phyloP scores from a whole-genome alignment of 2,329 filamentous ascomycete species.

The Colletotrichum euphorbiae region DNA sequence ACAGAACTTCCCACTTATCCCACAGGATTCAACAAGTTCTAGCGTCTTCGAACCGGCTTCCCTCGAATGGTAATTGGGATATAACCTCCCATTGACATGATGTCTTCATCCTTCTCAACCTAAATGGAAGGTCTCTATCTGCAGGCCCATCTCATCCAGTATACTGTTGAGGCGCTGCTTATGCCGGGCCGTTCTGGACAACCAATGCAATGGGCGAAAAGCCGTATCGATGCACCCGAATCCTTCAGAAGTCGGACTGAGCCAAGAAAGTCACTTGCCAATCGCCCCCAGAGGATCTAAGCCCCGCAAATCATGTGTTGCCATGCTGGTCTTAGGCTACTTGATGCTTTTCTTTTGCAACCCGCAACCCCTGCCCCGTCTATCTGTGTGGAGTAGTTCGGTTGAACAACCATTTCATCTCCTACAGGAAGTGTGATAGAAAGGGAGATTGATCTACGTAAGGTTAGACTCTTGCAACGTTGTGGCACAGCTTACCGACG shows the following conservation, averaged over 20 bases:
- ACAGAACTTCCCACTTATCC: no score
- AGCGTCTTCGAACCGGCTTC: neutral
- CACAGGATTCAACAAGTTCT: neutral
- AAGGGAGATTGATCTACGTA: neutral
- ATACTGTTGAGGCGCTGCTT: neutral
- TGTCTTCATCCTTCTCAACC: constrained; percentile 4
- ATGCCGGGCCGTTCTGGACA: neutral
- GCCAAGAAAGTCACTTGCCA: neutral
- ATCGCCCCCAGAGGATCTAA: neutral
- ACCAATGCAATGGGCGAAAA: neutral
- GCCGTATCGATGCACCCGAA: neutral
- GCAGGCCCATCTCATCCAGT: constrained; percentile 6
- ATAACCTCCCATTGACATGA: neutral
- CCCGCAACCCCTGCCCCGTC: no score
- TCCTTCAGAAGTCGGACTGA: neutral
- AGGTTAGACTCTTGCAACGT: neutral
- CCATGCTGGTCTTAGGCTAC: no score
- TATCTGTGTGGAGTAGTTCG: no score
- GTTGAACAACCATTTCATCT: neutral
- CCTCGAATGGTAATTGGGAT: neutral
- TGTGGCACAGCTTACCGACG: neutral
- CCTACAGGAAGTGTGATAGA: neutral
- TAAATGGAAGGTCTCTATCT: constrained; percentile 28
- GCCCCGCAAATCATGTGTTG: neutral
- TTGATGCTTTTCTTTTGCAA: no score